A percentile compares a stretch with the other conserved stretches of the same genome.
phyloP scores from a whole-genome alignment of 345 rosid species.

The Moricandia arvensis region DNA sequence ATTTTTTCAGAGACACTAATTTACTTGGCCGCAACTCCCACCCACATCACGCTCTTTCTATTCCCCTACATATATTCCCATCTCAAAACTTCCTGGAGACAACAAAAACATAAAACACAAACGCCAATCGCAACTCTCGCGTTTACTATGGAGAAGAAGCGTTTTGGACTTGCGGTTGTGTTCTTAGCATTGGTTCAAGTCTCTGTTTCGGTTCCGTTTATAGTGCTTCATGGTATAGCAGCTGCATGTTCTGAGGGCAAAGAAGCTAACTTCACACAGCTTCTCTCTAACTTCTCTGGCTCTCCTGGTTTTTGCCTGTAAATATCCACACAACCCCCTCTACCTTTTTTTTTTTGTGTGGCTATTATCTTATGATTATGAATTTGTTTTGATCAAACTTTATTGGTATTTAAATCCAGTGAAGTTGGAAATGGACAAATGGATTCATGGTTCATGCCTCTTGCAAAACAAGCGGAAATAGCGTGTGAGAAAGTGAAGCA shows the following conservation, averaged over 20 bases:
- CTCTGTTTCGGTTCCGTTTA: conserved; percentile 59
- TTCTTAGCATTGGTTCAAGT: conserved; percentile 35
- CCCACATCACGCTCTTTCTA: conserved; percentile 27
- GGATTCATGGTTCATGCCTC: conserved; percentile 96
- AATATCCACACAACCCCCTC: conserved; percentile 15
- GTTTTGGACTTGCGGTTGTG: conserved; percentile 16
- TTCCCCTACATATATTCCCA: conserved; percentile 21
- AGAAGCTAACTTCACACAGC: conserved; percentile 63
- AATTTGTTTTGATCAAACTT: neutral
- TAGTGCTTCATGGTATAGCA: conserved; percentile 65
- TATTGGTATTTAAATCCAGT: conserved; percentile 40
- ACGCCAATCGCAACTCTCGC: conserved; percentile 1
- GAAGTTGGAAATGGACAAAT: conserved; percentile 80
- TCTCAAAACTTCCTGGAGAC: conserved; percentile 28
- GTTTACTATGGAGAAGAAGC: conserved; percentile 15
- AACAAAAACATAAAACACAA: neutral
- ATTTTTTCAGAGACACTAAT: neutral
- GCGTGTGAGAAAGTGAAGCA: conserved; percentile 84
- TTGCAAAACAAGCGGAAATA: conserved; percentile 63
- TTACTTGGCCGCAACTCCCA: conserved; percentile 36
- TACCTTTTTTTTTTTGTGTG: neutral
- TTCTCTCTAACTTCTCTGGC: conserved; percentile 56
- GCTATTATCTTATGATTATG: neutral
- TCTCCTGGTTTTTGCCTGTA: conserved; percentile 85
- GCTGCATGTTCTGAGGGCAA: conserved; percentile 62